Base-by-base conservation (phyloP, 352 stramenopile genomes). In the Pythium angustatum region DNA sequence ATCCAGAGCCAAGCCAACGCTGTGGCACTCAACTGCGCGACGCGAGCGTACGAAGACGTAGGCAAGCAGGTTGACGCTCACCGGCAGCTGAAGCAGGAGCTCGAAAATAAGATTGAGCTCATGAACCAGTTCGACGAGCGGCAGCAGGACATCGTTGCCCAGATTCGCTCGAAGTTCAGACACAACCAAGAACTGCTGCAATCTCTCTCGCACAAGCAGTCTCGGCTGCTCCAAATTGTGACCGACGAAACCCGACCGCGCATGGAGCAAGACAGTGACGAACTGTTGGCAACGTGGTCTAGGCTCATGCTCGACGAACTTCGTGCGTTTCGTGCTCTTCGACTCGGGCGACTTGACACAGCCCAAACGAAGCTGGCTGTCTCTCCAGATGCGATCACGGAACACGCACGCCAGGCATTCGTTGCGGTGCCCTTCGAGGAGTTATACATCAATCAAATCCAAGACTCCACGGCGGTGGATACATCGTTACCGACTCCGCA, bases 101-200 rank as follows among this genome's bases (percentile, higher is more conserved):
- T 84, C 5, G 69, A 80, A 5, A 27, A 75, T n/a, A 77, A 81
- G 36, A 52, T 84, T 5, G 71, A 74, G 30, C 62, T 79, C 30
- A 73, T 84, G 60, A 71, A 69, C 41, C 73, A 38, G 22, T 84
- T 84, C 43, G 71, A 79, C 5, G 68, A 72, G 14, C 73, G 76
- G 2, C 76, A 84, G 57, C 50, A 68, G 17, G 59, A 74, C 27
- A 73, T 84, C 22, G 61, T 84, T 5, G 36, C 45, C 24, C 66
- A 78, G 5, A 77, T 81, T 30, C 56, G 72, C 26, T 36, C 50
- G 19, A 69, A 78, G 33, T 69, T 63, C 30, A 24, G 52, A 3
- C 64, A 76, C 22, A 81, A 81, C 47, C 52, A 78, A 50, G 57
- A 57, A 9, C 47, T 75, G 3, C 43, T 74, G 10, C 11, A 41